Evolutionary conservation across 169 alveolate species (phyloP), one percentile per base, ranked within the genome.

Genomic region (Eimeria tenella): DNA sequence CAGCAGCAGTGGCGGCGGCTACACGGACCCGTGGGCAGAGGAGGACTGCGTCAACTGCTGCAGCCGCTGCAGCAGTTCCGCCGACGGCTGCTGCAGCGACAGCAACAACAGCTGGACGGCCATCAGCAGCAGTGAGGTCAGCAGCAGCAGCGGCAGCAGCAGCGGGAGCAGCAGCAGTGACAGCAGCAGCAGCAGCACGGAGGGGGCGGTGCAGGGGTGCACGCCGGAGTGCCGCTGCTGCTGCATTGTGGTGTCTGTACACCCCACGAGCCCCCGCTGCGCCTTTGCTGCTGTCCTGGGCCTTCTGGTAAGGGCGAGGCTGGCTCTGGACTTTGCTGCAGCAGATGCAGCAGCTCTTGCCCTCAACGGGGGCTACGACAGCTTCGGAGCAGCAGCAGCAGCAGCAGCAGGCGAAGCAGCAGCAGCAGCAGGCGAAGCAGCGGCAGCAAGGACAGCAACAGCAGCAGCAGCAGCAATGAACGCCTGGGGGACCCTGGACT

Each of bases 191-290:
- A 68, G 77, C 77, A 68, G n/a, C 77, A 68, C 50, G 68, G 68
- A 31, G 42, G 68, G 19, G 68, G 68, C 11, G 68, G 68, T 58
- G 21, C 21, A 58, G 19, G 68, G 68, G 11, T 58, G 68, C 68
- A 17, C 11, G 11, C 68, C 68, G 19, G 68, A 17, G 68, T 58
- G 68, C 19, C 68, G 68, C 11, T 58, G 68, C 68, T 58, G 68
- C 19, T 15, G 75, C 19, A 89, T 97, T 15, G 95, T 92, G 4
- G 97, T 98, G 3, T 92, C 91, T 56, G 98, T 97, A 74, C 97
- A 97, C 13, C 99, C 99, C 8, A 98, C 99, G 50, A 98, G 97
- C 71, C 98, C 98, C n/a, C 97, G 97, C 89, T 98, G 99, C 92
- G 94, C 96, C 23, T 86, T 97, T 95, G 98, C 98, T 11, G 94